A percentile compares a stretch with the other conserved stretches of the same genome.
These are phyloP conservation scores for Colletotrichum trifolii DNA, from an alignment of 2,329 filamentous ascomycete genomes.

Conservation along the genomic window DNA sequence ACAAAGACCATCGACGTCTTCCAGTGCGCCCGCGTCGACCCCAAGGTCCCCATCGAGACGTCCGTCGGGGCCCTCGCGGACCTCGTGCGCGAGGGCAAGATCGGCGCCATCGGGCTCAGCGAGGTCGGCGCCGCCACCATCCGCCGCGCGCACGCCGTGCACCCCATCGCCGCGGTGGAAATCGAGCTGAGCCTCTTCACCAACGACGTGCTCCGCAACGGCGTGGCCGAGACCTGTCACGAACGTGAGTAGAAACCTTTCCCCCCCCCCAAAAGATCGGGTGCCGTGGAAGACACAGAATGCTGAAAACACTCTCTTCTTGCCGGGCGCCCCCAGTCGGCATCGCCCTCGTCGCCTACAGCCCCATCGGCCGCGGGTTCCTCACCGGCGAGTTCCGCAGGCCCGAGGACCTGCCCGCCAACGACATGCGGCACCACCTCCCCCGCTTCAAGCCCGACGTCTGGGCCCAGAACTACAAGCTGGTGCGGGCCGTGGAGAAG, in stretches of 20 bases:
- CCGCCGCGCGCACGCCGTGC: slow-evolving; percentile 48
- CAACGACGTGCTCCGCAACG: slow-evolving; percentile 51
- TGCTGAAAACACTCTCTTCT: slow-evolving; percentile 32
- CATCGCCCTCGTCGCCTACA: slow-evolving; percentile 60
- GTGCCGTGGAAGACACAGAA: neutral
- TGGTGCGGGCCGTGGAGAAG: slow-evolving; percentile 57
- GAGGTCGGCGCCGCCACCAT: slow-evolving; percentile 56
- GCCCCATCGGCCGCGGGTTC: slow-evolving; percentile 63
- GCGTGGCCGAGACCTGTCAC: slow-evolving; percentile 51
- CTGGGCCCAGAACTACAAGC: slow-evolving; percentile 60
- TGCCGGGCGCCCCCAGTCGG: slow-evolving; percentile 36
- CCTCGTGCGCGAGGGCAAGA: slow-evolving; percentile 50
- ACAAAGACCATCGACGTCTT: slow-evolving; percentile 65
- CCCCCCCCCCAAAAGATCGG: neutral
- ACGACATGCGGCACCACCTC: slow-evolving; percentile 55
- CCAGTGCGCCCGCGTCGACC: slow-evolving; percentile 55
- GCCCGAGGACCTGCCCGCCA: slow-evolving; percentile 53
- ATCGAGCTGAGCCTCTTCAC: slow-evolving; percentile 56
- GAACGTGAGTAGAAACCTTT: slow-evolving; percentile 49
- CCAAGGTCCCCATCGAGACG: slow-evolving; percentile 56
- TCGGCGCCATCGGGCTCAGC: slow-evolving; percentile 55
- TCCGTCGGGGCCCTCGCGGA: slow-evolving; percentile 45
- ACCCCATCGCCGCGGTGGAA: slow-evolving; percentile 56
- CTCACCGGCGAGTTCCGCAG: slow-evolving; percentile 56
- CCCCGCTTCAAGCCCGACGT: slow-evolving; percentile 64